phyloP scores from a whole-genome alignment of 1,284 basidiomycete species.

The Malassezia vespertilionis region DNA sequence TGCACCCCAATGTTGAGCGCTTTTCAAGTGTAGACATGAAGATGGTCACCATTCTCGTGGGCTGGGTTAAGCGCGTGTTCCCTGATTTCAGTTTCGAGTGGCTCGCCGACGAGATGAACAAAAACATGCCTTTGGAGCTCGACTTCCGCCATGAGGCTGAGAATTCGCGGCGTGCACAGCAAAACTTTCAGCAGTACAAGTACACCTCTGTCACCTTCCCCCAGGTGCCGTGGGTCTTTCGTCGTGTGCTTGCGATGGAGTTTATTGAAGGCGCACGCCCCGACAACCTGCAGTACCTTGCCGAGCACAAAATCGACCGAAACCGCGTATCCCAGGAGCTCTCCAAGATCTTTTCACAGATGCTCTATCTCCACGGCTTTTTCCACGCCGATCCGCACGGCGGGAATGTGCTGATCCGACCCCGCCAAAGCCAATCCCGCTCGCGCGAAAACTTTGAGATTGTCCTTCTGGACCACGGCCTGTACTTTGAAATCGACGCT shows the following conservation, averaged over 20 bases:
- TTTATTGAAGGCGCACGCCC: slow-evolving; percentile 73
- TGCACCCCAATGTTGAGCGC: slow-evolving; percentile 87
- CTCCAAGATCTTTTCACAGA: slow-evolving; percentile 67
- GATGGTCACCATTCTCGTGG: slow-evolving; percentile 52
- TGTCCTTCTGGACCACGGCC: slow-evolving; percentile 44
- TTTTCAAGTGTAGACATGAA: slow-evolving; percentile 78
- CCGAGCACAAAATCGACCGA: slow-evolving; percentile 73
- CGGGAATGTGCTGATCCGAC: slow-evolving; percentile 75
- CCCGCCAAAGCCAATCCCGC: slow-evolving; percentile 25
- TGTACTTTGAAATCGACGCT: slow-evolving; percentile 45
- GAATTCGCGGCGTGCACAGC: slow-evolving; percentile 63
- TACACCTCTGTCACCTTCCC: slow-evolving; percentile 72
- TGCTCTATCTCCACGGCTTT: slow-evolving; percentile 90
- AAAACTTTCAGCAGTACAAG: slow-evolving; percentile 57
- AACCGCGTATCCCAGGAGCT: slow-evolving; percentile 80
- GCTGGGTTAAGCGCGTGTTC: slow-evolving; percentile 73
- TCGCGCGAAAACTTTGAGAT: slow-evolving; percentile 45
- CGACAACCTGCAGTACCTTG: slow-evolving; percentile 77
- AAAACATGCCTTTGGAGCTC: slow-evolving; percentile 85
- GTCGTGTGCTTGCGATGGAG: slow-evolving; percentile 86
- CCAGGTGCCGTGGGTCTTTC: slow-evolving; percentile 68
- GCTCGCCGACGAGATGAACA: slow-evolving; percentile 45
- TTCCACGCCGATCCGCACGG: slow-evolving; percentile 45
- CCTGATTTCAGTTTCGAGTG: slow-evolving; percentile 61
- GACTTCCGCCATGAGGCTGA: slow-evolving; percentile 77